Evolutionary conservation across 768 basidiomycete species (phyloP).

Genomic region (Mycena albidolilacea): DNA sequence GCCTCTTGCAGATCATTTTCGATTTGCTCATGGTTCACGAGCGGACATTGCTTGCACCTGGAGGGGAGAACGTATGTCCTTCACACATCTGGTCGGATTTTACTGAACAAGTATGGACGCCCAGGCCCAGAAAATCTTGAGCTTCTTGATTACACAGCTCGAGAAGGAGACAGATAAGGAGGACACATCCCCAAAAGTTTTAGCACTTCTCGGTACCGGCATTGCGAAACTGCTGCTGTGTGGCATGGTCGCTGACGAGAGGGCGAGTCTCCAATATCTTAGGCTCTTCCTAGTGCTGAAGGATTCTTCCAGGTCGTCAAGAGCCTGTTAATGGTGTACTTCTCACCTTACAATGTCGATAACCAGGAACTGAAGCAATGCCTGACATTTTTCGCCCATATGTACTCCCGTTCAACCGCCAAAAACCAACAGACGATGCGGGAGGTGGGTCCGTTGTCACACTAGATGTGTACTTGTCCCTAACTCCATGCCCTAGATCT

Average conservation of each 20-base stretch:
- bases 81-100: neutral
- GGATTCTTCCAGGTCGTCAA: conserved; percentile 58
- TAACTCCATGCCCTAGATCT: conserved; percentile 57
- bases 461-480: neutral
- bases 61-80: conserved; percentile 43
- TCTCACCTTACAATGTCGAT: conserved; percentile 84
- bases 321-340: conserved; percentile 67
- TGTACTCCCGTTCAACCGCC: conserved; percentile 87
- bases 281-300: conserved; percentile 57
- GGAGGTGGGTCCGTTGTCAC: conserved; percentile 58
- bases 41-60: conserved; percentile 64
- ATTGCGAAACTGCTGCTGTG: conserved; percentile 89
- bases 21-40: conserved; percentile 92
- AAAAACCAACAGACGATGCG: conserved; percentile 83
- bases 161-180: conserved; percentile 66
- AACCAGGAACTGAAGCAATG: conserved; percentile 92
- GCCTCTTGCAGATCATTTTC: conserved; percentile 85
- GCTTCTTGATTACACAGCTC: conserved; percentile 67
- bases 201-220: conserved; percentile 83
- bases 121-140: conserved; percentile 58
- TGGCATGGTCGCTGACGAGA: conserved; percentile 80
- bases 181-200: conserved; percentile 57
- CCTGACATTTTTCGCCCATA: conserved; percentile 88
- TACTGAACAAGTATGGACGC: neutral
- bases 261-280: conserved; percentile 60